These are phyloP conservation scores for Microcos paniculata DNA, from an alignment of 345 rosid genomes.

Conservation along the genomic window DNA sequence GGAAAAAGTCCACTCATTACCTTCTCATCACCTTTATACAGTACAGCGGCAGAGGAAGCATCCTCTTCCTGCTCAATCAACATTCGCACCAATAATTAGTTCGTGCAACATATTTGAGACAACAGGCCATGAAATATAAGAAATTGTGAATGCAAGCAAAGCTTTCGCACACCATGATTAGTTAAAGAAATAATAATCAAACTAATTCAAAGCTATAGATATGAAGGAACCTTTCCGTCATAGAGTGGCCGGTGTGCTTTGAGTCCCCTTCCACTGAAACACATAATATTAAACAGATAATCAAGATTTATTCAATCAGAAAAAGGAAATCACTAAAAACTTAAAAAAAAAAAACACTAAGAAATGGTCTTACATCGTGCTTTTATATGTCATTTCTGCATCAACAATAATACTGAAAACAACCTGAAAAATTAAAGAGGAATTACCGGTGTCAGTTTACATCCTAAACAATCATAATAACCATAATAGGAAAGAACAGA, in stretches of 20 bases:
- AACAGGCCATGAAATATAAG: background rate
- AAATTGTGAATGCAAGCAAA: background rate
- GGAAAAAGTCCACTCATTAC: slow-evolving; percentile 31
- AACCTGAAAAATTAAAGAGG: slow-evolving; percentile 36
- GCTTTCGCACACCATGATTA: background rate
- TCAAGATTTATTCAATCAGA: slow-evolving; percentile 3
- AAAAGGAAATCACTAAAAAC: background rate
- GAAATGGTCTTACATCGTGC: slow-evolving; percentile 40
- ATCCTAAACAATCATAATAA: background rate
- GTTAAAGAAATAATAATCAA: background rate
- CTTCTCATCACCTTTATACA: slow-evolving; percentile 47
- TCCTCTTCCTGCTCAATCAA: slow-evolving; percentile 31
- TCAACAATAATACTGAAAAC: slow-evolving; percentile 31
- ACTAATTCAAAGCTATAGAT: background rate
- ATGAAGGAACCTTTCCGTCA: slow-evolving; percentile 43
- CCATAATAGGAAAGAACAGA: background rate
- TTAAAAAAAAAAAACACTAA: background rate
- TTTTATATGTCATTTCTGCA: slow-evolving; percentile 36
- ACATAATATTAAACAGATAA: slow-evolving; percentile 11
- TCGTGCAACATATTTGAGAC: slow-evolving; percentile 5
- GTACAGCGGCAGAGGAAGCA: slow-evolving; percentile 32
- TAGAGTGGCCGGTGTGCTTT: slow-evolving; percentile 32
- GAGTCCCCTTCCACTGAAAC: slow-evolving; percentile 44
- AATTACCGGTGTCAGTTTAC: background rate
- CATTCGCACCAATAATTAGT: background rate